Base-by-base conservation (phyloP, 2,329 filamentous ascomycete genomes). In the Calonectria henricotiae region DNA sequence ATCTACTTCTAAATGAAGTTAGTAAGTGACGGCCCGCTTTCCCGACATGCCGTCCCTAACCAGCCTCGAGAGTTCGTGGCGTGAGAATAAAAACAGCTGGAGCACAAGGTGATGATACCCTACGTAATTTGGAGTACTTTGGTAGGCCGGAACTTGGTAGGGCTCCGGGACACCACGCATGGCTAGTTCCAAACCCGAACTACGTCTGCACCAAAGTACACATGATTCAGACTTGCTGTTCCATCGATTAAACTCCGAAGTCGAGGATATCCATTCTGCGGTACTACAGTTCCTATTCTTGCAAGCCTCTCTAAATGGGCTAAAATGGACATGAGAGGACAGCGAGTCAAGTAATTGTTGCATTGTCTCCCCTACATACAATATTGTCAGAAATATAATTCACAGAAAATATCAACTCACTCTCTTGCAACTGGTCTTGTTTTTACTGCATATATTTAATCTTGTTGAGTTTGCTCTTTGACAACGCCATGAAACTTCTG, bases 141-240 rank as follows among this genome's bases (percentile, higher is more conserved):
- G n/a, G n/a, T n/a, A n/a, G n/a, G n/a, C n/a, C n/a, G n/a, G n/a
- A n/a, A n/a, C n/a, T n/a, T n/a, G n/a, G n/a, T n/a, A n/a, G n/a
- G n/a, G n/a, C n/a, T n/a, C n/a, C n/a, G n/a, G n/a, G n/a, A n/a
- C n/a, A n/a, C n/a, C n/a, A n/a, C n/a, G n/a, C n/a, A n/a, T n/a
- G n/a, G n/a, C n/a, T n/a, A n/a, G n/a, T n/a, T n/a, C n/a, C n/a
- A n/a, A n/a, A n/a, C n/a, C n/a, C n/a, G n/a, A n/a, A n/a, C n/a
- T n/a, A n/a, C n/a, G n/a, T n/a, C n/a, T n/a, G 17, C 76, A 80
- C 80, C 78, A 82, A 0, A 82, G 55, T 1, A 75, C 37, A 2
- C 74, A 55, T 1, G 49, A 39, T 6, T 8, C 37, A 1, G 49
- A 43, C 5, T 66, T 71, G 1, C 69, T 17, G 0, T 65, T 17